Percentiles rank a stretch among this genome's conserved stretches.
Evolutionary conservation across 805 yeast species (phyloP).

Genomic region (Saccharomyces jurei): DNA sequence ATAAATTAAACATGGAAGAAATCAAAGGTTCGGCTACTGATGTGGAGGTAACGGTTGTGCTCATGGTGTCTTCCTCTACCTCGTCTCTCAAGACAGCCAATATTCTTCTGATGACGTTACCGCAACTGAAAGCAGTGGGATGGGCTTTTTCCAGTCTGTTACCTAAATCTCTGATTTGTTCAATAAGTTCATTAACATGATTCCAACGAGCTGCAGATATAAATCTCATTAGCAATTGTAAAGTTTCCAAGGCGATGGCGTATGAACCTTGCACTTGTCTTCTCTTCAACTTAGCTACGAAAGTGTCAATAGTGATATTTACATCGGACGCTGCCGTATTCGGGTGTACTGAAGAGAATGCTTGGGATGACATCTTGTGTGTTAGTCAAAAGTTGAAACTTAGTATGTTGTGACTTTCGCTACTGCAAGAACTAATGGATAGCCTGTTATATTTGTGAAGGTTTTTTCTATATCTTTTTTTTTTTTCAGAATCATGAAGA

Average conservation of each 20-base stretch:
- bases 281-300: constrained; percentile 60
- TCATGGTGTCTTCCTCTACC: constrained; percentile 41
- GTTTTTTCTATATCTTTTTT: neutral
- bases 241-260: constrained; percentile 75
- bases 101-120: constrained; percentile 85
- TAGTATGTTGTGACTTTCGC: neutral
- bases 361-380: neutral
- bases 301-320: constrained; percentile 36
- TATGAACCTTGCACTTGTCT: constrained; percentile 78
- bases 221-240: constrained; percentile 79
- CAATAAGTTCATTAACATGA: constrained; percentile 62
- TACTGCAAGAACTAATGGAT: neutral
- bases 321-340: constrained; percentile 25
- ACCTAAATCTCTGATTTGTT: constrained; percentile 69
- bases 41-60: constrained; percentile 8
- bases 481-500: neutral
- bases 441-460: neutral
- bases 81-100: constrained; percentile 84
- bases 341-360: neutral
- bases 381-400: neutral
- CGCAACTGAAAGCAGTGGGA: constrained; percentile 82
- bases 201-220: constrained; percentile 87
- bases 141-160: constrained; percentile 63
- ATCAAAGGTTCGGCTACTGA: constrained; percentile 44
- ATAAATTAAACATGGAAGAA: constrained; percentile 78